phyloP scores from a whole-genome alignment of 2,329 filamentous ascomycete species.

The Fusarium albidum region DNA sequence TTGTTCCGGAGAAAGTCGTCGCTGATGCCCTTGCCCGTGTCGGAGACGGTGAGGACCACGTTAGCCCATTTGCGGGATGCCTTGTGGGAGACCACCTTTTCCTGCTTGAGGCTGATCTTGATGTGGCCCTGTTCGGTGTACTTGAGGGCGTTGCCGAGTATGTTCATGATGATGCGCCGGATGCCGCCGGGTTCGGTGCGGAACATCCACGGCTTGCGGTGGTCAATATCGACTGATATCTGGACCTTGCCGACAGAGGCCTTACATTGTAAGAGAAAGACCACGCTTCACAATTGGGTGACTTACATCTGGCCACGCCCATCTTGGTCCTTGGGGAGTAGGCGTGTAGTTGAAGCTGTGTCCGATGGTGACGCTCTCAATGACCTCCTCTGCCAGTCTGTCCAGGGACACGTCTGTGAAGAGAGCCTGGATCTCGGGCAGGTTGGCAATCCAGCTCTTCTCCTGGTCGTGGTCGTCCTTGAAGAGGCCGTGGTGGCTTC shows the following conservation, averaged over 20 bases:
- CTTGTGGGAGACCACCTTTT: neutral
- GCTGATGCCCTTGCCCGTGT: constrained; percentile 70
- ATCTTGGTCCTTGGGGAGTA: neutral
- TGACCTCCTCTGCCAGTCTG: neutral
- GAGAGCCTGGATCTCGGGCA: no score
- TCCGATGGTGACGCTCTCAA: neutral
- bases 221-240: neutral
- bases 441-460: neutral
- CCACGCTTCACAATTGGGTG: no score
- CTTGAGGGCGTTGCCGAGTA: constrained; percentile 63
- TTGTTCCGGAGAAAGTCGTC: constrained; percentile 65
- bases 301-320: neutral
- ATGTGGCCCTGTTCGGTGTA: constrained; percentile 58
- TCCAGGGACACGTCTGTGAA: neutral
- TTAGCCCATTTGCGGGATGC: neutral
- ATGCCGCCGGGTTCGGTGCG: constrained; percentile 54
- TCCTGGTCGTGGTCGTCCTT: neutral
- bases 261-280: neutral
- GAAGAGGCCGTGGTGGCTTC: neutral
- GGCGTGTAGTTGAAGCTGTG: neutral
- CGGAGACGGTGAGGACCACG: constrained; percentile 58
- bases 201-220: constrained; percentile 45
- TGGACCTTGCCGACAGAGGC: neutral
- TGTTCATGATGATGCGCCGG: constrained; percentile 61
- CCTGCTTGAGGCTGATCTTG: constrained; percentile 38